A percentile compares a stretch with the other conserved stretches of the same genome.
These are phyloP conservation scores for Pezicula neosporulosa DNA, from an alignment of 2,329 filamentous ascomycete genomes.

Conservation along the genomic window DNA sequence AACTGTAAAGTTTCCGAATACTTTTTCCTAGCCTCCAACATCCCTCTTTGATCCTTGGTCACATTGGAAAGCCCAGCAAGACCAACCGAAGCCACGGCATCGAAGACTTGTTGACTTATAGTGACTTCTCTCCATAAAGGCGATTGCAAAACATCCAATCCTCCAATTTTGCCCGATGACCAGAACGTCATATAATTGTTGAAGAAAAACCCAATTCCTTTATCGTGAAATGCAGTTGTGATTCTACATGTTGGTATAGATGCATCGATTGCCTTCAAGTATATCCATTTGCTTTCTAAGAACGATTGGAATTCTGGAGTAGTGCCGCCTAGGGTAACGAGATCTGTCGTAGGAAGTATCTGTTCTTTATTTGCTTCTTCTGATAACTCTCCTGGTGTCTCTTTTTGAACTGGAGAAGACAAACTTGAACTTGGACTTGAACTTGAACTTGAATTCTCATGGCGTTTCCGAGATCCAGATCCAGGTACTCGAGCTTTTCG, in stretches of 20 bases:
- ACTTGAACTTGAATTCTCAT: background rate
- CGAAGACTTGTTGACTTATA: constrained; percentile 40
- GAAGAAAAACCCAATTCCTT: constrained; percentile 21
- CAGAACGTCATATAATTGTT: constrained; percentile 13
- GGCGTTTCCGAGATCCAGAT: background rate
- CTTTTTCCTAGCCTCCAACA: constrained; percentile 44
- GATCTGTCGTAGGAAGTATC: background rate
- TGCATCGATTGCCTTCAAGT: background rate
- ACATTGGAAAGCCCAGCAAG: constrained; percentile 46
- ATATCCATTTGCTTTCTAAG: background rate
- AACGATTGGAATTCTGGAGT: background rate
- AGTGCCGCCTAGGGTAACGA: too few species aligned
- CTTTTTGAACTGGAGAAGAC: too few species aligned
- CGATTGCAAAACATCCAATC: constrained; percentile 19
- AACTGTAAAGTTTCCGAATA: constrained; percentile 46
- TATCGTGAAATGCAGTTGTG: constrained; percentile 6
- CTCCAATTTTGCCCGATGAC: background rate
- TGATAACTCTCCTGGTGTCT: too few species aligned
- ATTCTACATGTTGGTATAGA: background rate
- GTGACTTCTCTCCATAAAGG: constrained; percentile 16
- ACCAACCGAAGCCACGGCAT: constrained; percentile 49
- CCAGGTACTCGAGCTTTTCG: constrained; percentile 36
- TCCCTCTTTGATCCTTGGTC: constrained; percentile 30
- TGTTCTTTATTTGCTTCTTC: background rate
- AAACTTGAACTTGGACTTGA: background rate